Percentiles rank a stretch among this genome's conserved stretches.
Conservation (phyloP, 2,329 filamentous ascomycete species). For the Venturia aucupariae region DNA sequence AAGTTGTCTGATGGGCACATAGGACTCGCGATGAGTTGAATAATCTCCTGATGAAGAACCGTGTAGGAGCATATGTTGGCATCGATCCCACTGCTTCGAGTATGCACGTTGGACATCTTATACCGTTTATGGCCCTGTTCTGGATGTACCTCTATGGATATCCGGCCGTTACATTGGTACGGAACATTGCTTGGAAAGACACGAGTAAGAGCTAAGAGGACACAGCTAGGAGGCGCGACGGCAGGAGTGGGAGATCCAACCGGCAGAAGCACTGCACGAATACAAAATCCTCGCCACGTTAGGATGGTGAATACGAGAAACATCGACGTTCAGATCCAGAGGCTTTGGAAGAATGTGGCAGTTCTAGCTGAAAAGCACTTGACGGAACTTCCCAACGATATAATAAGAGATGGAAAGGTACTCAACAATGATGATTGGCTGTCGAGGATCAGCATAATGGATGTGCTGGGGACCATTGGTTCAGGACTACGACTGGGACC, state of each 20-base stretch:
- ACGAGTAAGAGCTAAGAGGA: constrained; percentile 30
- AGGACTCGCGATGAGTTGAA: constrained; percentile 44
- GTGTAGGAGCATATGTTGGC: constrained; percentile 68
- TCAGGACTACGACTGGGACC: constrained; percentile 67
- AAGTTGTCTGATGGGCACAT: neutral
- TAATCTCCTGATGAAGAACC: constrained; percentile 53
- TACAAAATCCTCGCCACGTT: constrained; percentile 41
- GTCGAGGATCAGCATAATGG: constrained; percentile 58
- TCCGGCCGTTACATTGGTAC: constrained; percentile 51
- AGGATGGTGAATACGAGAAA: constrained; percentile 56
- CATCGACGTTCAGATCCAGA: constrained; percentile 61
- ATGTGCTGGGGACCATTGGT: constrained; percentile 68
- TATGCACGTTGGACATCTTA: constrained; percentile 69
- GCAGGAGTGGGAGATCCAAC: constrained; percentile 72
- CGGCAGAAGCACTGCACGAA: constrained; percentile 54
- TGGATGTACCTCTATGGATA: constrained; percentile 76
- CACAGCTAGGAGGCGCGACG: constrained; percentile 54
- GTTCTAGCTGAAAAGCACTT: constrained; percentile 55
- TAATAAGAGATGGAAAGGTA: constrained; percentile 60
- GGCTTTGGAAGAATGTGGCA: constrained; percentile 67
- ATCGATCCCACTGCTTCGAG: constrained; percentile 75
- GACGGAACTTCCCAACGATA: constrained; percentile 40
- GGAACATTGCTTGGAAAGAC: constrained; percentile 22
- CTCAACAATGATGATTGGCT: constrained; percentile 83
- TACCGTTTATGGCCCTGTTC: constrained; percentile 75